These are phyloP conservation scores for Cystobasidium sp. DNA, from an alignment of 1,284 basidiomycete species.

Conservation along the genomic window DNA sequence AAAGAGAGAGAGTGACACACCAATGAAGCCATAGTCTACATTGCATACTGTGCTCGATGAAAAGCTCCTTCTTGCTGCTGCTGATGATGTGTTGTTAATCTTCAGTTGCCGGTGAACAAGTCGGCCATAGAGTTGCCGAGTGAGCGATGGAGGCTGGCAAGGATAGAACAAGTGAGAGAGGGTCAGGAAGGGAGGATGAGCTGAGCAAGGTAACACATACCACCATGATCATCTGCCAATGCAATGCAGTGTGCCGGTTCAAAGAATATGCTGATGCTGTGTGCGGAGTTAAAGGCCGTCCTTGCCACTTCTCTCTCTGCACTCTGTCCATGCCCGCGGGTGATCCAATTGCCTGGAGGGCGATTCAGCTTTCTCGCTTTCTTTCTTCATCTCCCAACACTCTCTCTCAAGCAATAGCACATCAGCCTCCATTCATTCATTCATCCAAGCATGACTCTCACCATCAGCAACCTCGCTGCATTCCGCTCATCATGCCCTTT, in stretches of 20 bases:
- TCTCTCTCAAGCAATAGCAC: neutral
- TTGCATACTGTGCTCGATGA: conserved; percentile 5
- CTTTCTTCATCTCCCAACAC: neutral
- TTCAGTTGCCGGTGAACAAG: too few relatives aligned
- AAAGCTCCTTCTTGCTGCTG: conserved; percentile 5
- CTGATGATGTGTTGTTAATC: neutral
- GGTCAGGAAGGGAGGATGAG: too few relatives aligned
- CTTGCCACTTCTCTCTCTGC: neutral
- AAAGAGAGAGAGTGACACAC: conserved; percentile 1
- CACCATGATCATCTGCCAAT: too few relatives aligned
- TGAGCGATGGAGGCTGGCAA: too few relatives aligned
- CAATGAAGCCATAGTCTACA: conserved; percentile 41
- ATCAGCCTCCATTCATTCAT: neutral
- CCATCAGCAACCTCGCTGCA: conserved; percentile 37
- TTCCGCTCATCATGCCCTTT: conserved; percentile 62
- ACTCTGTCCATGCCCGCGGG: neutral
- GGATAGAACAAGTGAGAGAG: too few relatives aligned
- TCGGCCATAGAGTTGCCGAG: too few relatives aligned
- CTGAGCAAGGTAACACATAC: too few relatives aligned
- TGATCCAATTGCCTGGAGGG: neutral
- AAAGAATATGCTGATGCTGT: too few relatives aligned
- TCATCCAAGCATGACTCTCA: conserved; percentile 30
- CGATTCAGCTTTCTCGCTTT: neutral
- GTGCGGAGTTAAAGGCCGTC: neutral
- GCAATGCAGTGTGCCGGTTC: too few relatives aligned